A percentile compares a stretch with the other conserved stretches of the same genome.
Evolutionary conservation across 129 eudicot genomes (phyloP).

Genomic region (Centella asiatica): DNA sequence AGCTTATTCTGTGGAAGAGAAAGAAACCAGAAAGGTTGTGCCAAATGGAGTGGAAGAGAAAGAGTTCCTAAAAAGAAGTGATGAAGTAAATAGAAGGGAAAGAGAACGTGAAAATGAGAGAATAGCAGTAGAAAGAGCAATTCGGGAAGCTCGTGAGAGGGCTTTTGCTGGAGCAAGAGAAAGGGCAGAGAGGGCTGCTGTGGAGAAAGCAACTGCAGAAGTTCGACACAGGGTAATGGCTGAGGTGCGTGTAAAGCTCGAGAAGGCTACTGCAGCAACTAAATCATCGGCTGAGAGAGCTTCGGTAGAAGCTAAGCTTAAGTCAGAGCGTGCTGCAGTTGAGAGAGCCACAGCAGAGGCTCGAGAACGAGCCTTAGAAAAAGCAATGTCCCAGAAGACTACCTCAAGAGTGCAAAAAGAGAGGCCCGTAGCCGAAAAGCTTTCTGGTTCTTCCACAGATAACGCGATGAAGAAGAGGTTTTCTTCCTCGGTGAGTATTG

Average conservation of each 20-base stretch:
- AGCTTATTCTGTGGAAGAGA: conserved; percentile 15
- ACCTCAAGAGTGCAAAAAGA: conserved; percentile 28
- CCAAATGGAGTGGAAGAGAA: conserved; percentile 26
- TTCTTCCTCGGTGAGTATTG: conserved; percentile 49
- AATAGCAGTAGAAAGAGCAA: conserved; percentile 76
- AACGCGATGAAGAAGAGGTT: conserved; percentile 34
- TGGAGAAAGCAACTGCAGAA: conserved; percentile 76
- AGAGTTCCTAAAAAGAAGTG: conserved; percentile 24
- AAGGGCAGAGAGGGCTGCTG: conserved; percentile 86
- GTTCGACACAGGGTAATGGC: conserved; percentile 62
- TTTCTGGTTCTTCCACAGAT: conserved; percentile 29
- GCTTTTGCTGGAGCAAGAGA: conserved; percentile 74
- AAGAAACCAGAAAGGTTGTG: conserved; percentile 27
- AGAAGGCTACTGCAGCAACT: conserved; percentile 38
- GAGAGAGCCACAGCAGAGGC: conserved; percentile 94
- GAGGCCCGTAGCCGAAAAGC: conserved; percentile 11
- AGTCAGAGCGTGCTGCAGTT: conserved; percentile 88
- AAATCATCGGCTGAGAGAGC: conserved; percentile 45
- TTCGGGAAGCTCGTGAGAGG: conserved; percentile 96
- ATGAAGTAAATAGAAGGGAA: conserved; percentile 46
- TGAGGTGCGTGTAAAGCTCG: conserved; percentile 53
- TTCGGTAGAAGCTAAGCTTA: conserved; percentile 53
- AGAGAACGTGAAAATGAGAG: conserved; percentile 64
- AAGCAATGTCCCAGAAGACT: conserved; percentile 58
- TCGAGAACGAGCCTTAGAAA: conserved; percentile 85